phyloP scores from a whole-genome alignment of 2,329 filamentous ascomycete species.

The Cryphonectria naterciae region DNA sequence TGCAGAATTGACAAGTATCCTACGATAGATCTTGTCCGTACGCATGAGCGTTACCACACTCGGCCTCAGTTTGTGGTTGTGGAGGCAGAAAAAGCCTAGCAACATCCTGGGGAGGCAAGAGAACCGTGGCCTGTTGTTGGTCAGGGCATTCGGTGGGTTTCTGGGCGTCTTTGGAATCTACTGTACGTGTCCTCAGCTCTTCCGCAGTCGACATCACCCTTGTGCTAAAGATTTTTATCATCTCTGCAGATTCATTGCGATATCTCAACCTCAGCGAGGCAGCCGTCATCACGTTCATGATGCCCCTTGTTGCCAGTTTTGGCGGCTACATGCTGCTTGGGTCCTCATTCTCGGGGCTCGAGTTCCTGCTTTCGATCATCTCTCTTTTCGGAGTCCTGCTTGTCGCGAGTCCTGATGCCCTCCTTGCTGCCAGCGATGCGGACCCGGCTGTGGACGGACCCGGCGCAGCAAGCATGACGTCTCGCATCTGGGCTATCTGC shows the following conservation, averaged over 20 bases:
- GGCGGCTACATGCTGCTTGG: slow-evolving; percentile 13
- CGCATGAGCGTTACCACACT: slow-evolving; percentile 21
- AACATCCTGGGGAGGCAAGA: slow-evolving; percentile 11
- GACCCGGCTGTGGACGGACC: background rate
- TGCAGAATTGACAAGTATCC: background rate
- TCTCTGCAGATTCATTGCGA: slow-evolving; percentile 8
- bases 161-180: slow-evolving; percentile 17
- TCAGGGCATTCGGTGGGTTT: slow-evolving; percentile 15
- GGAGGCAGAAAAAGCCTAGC: background rate
- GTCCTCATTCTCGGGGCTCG: slow-evolving; percentile 3
- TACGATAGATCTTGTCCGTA: slow-evolving; percentile 7
- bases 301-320: slow-evolving; percentile 14
- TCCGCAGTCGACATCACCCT: too few relatives aligned
- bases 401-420: slow-evolving; percentile 13
- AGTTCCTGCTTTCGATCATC: slow-evolving; percentile 12
- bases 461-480: background rate
- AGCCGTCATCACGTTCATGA: slow-evolving; percentile 21
- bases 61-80: slow-evolving; percentile 12
- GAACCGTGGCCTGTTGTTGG: slow-evolving; percentile 7
- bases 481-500: slow-evolving; percentile 15
- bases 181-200: background rate
- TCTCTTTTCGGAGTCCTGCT: slow-evolving; percentile 17
- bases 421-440: background rate
- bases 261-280: slow-evolving; percentile 20
- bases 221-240: background rate